A percentile compares a stretch with the other conserved stretches of the same genome.
Conservation (phyloP, 2,329 filamentous ascomycete genomes). For the Boeremia lycopersici region DNA sequence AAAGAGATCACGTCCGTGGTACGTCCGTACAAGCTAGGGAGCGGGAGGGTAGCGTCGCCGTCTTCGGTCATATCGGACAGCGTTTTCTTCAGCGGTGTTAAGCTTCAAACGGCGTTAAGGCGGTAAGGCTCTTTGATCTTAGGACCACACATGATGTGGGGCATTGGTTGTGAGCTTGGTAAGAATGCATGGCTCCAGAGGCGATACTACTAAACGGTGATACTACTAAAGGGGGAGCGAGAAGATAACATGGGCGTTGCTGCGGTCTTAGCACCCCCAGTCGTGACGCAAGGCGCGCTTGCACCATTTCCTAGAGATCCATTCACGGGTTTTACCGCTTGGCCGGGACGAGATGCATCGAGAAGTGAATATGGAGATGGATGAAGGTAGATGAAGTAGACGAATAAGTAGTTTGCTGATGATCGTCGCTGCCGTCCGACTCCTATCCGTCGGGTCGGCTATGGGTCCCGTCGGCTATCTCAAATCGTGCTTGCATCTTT, state of each 20-base stretch:
- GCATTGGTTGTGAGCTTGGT: no score
- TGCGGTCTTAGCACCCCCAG: no score
- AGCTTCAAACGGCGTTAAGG: neutral
- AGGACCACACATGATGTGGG: no score
- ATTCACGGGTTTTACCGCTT: no score
- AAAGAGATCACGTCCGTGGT: slow-evolving; percentile 3
- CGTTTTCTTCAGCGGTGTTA: neutral
- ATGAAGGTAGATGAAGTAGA: neutral
- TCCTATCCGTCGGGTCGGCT: slow-evolving; percentile 4
- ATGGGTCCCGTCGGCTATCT: slow-evolving; percentile 8
- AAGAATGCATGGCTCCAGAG: no score
- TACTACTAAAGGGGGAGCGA: no score
- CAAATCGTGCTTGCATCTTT: slow-evolving; percentile 8
- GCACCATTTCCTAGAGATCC: no score
- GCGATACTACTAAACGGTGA: no score
- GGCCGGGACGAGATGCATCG: no score
- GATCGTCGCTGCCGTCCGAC: neutral
- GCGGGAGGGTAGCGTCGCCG: neutral
- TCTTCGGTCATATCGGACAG: neutral
- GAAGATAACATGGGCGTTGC: no score
- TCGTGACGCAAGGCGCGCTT: no score
- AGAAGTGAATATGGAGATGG: neutral
- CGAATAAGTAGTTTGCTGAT: neutral
- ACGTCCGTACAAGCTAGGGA: slow-evolving; percentile 1
- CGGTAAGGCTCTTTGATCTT: neutral